These are phyloP conservation scores for Cardiosporidium cionae DNA, from an alignment of 169 alveolate species.

Conservation along the genomic window DNA sequence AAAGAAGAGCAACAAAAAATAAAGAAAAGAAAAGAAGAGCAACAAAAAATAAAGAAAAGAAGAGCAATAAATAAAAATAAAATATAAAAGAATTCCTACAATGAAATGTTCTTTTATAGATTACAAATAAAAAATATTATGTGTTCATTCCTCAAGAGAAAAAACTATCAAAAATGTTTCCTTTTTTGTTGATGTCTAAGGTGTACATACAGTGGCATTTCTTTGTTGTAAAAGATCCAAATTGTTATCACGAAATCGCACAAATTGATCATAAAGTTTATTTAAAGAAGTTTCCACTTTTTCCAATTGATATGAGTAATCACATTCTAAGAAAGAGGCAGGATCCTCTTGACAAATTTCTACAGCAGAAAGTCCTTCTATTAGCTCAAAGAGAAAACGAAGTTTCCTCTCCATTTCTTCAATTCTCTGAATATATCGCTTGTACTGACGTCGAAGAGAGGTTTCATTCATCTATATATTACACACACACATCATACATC, in stretches of 20 bases:
- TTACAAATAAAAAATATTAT: too few relatives aligned
- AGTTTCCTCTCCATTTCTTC: constrained; percentile 75
- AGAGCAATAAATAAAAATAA: too few relatives aligned
- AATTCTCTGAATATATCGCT: constrained; percentile 76
- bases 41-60: too few relatives aligned
- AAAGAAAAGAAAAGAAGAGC: too few relatives aligned
- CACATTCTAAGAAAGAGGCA: constrained; percentile 45
- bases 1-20: too few relatives aligned
- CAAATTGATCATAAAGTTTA: constrained; percentile 74
- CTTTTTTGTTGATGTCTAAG: too few relatives aligned
- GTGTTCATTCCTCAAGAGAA: too few relatives aligned
- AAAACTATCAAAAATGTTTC: too few relatives aligned
- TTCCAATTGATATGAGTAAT: constrained; percentile 43
- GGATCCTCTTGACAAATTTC: constrained; percentile 29
- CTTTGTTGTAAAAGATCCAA: constrained; percentile 56
- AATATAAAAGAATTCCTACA: too few relatives aligned
- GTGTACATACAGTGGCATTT: constrained; percentile 67
- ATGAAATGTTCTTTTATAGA: too few relatives aligned
- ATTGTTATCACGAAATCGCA: constrained; percentile 70
- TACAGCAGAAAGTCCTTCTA: constrained; percentile 34
- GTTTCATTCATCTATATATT: constrained; percentile 47
- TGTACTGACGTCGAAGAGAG: constrained; percentile 76
- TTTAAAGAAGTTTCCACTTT: constrained; percentile 53
- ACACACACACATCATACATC: too few relatives aligned
- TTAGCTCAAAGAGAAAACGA: constrained; percentile 25